Evolutionary conservation across 768 basidiomycete genomes (phyloP).

Genomic region (Mycena rebaudengoi): DNA sequence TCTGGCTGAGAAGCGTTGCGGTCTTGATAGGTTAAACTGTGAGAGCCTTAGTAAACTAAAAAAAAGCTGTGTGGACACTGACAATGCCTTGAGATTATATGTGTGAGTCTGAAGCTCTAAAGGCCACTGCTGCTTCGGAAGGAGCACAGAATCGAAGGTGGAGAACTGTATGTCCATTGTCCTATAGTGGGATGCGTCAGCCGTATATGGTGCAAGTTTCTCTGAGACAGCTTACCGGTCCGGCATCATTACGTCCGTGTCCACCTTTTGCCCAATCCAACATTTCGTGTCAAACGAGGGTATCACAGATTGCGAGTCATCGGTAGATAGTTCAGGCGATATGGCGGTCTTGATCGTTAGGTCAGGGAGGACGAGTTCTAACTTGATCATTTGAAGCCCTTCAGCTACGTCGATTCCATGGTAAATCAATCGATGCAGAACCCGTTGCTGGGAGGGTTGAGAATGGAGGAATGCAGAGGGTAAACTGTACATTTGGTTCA

Average conservation of each 20-base stretch:
- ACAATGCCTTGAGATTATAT: constrained; percentile 52
- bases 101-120: constrained; percentile 51
- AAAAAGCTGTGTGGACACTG: constrained; percentile 29
- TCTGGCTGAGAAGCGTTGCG: constrained; percentile 48
- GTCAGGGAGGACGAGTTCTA: constrained; percentile 46
- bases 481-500: constrained; percentile 39
- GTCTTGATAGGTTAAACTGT: constrained; percentile 45
- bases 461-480: constrained; percentile 45
- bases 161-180: constrained; percentile 67
- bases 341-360: constrained; percentile 2
- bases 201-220: neutral
- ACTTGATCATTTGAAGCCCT: constrained; percentile 40
- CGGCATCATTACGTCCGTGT: constrained; percentile 63
- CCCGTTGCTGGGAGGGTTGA: constrained; percentile 38
- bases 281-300: constrained; percentile 33
- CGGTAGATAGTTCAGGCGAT: neutral
- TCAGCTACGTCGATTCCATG: constrained; percentile 31
- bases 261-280: constrained; percentile 45
- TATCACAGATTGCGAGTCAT: neutral
- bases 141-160: constrained; percentile 40
- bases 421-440: constrained; percentile 60
- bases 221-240: constrained; percentile 54
- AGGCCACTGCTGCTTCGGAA: constrained; percentile 48
- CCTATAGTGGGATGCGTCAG: constrained; percentile 41
- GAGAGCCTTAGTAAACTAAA: neutral